These are phyloP conservation scores for Carpinus viminea DNA, from an alignment of 306 rosid genomes.

Conservation along the genomic window DNA sequence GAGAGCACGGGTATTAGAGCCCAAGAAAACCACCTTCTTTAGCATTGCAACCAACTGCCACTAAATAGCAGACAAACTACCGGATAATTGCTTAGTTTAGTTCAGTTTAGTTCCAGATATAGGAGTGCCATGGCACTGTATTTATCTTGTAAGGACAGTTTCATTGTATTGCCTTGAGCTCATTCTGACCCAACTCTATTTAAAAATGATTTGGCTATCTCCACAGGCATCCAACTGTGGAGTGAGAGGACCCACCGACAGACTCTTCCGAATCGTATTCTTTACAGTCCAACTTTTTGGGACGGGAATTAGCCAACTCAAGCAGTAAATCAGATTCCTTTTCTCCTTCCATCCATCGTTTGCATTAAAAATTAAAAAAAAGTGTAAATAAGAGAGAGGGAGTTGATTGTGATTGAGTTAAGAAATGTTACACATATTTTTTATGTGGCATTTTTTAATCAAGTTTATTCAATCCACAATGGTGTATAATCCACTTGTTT, in stretches of 20 bases:
- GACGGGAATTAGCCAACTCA: not conserved
- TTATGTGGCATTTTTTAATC: too few species aligned
- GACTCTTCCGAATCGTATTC: not conserved
- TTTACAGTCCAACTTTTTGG: not conserved
- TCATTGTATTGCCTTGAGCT: not conserved
- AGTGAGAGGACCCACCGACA: too few species aligned
- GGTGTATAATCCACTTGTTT: too few species aligned
- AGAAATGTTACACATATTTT: too few species aligned
- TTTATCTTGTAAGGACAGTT: not conserved
- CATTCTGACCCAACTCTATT: not conserved
- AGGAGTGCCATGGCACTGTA: not conserved
- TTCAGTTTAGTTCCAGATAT: not conserved
- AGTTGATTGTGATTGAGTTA: too few species aligned
- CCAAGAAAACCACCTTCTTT: conserved; percentile 16
- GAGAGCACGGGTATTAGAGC: conserved; percentile 38
- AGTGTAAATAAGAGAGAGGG: too few species aligned
- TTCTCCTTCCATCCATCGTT: too few species aligned
- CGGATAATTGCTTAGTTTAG: not conserved
- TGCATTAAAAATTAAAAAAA: too few species aligned
- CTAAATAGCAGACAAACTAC: not conserved
- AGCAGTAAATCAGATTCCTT: too few species aligned
- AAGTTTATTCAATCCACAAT: too few species aligned
- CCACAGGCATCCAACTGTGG: too few species aligned
- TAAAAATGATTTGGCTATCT: too few species aligned
- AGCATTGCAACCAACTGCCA: not conserved